phyloP scores from a whole-genome alignment of 495 filamentous ascomycete genomes.

The Aspergillus sparsus region DNA sequence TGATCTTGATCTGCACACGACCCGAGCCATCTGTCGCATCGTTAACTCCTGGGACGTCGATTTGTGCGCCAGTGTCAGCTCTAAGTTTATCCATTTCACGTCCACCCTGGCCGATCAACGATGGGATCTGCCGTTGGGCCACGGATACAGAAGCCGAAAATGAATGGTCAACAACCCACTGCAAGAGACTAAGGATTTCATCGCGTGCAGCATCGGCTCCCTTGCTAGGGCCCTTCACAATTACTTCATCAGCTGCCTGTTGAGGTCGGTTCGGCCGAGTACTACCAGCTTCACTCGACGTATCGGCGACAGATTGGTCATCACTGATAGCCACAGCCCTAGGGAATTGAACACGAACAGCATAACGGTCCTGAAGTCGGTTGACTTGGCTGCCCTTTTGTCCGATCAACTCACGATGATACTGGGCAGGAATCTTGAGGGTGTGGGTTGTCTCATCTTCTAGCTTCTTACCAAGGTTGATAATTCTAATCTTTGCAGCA shows the following conservation, averaged over 20 bases:
- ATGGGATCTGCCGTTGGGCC: constrained; percentile 82
- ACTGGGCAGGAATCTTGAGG: constrained; percentile 85
- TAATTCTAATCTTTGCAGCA: constrained; percentile 74
- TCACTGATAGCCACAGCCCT: constrained; percentile 66
- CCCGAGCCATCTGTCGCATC: constrained; percentile 61
- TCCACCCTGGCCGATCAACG: constrained; percentile 85
- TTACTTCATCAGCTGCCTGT: constrained; percentile 85
- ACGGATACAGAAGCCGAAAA: constrained; percentile 76
- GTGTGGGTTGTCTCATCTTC: constrained; percentile 85
- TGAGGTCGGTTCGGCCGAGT: constrained; percentile 60
- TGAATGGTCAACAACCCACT: constrained; percentile 85
- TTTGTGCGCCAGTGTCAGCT: constrained; percentile 75
- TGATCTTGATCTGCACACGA: constrained; percentile 80
- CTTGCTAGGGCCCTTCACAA: constrained; percentile 84
- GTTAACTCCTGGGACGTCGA: constrained; percentile 77
- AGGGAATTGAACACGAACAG: constrained; percentile 93
- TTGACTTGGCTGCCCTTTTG: constrained; percentile 66
- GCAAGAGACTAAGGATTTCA: constrained; percentile 80
- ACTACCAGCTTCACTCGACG: constrained; percentile 66
- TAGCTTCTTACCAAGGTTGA: constrained; percentile 70
- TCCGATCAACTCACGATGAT: constrained; percentile 75
- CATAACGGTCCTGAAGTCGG: constrained; percentile 78
- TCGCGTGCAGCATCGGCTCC: constrained; percentile 88
- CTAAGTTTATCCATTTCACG: constrained; percentile 88
- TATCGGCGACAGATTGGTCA: constrained; percentile 67